phyloP scores from a whole-genome alignment of 2,329 filamentous ascomycete species.

The Cladosporium cucumerinum region DNA sequence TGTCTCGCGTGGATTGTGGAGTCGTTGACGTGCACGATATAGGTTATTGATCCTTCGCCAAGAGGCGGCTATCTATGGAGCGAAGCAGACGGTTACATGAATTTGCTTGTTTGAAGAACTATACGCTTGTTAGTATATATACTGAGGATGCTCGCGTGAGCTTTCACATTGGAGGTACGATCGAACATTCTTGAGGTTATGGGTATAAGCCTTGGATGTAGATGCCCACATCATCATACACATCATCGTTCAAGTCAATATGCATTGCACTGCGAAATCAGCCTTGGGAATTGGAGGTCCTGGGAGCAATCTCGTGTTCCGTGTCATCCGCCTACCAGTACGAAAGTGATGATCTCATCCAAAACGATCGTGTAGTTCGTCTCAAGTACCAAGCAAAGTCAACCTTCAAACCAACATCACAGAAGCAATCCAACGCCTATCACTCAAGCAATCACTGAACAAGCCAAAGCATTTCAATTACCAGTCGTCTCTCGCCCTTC shows the following conservation, averaged over 20 bases:
- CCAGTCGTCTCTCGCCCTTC: not conserved
- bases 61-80: not conserved
- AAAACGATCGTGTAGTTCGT: not conserved
- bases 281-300: not conserved
- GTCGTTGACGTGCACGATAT: conserved; percentile 8
- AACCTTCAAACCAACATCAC: not conserved
- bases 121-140: not conserved
- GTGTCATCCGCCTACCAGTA: not conserved
- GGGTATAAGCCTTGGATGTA: no score
- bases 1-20: not conserved
- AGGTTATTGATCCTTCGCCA: conserved; percentile 16
- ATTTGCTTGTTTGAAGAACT: not conserved
- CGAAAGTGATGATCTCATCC: not conserved
- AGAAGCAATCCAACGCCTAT: not conserved
- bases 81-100: not conserved
- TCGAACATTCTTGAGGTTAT: not conserved
- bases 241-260: not conserved
- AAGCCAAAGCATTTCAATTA: not conserved
- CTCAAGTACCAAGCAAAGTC: not conserved
- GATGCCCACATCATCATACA: no score
- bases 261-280: not conserved
- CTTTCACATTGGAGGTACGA: not conserved
- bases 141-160: not conserved
- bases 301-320: not conserved
- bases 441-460: not conserved